Percentiles rank a stretch among this genome's conserved stretches.
Conservation (phyloP, 768 basidiomycete genomes). For the Mycena pura region DNA sequence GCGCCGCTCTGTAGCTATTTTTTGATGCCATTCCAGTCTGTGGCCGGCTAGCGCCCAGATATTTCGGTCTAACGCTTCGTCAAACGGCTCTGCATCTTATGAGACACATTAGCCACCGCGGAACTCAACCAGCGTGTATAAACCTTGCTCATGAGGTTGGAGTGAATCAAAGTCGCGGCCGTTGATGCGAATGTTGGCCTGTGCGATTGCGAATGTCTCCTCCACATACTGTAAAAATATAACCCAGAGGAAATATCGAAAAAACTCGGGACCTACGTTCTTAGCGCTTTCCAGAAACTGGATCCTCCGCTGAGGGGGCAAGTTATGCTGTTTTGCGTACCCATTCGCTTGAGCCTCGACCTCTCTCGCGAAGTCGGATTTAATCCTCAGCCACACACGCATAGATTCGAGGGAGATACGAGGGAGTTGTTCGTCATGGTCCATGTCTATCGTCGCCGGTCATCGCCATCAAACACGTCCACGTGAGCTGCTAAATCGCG, state of each 20-base stretch:
- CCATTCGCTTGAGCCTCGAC: not conserved
- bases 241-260: too few species aligned
- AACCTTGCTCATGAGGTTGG: slow-evolving; percentile 62
- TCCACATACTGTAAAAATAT: slow-evolving; percentile 64
- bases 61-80: slow-evolving; percentile 83
- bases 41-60: slow-evolving; percentile 84
- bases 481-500: not conserved
- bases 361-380: not conserved
- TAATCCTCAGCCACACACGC: slow-evolving; percentile 24
- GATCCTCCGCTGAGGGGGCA: not conserved
- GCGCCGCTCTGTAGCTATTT: slow-evolving; percentile 72
- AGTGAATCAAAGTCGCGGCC: slow-evolving; percentile 76
- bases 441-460: not conserved
- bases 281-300: not conserved
- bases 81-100: slow-evolving; percentile 80
- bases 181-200: slow-evolving; percentile 80
- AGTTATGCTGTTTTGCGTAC: slow-evolving; percentile 1
- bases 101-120: not conserved
- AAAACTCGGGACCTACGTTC: slow-evolving; percentile 17
- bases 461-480: slow-evolving; percentile 3
- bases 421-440: slow-evolving; percentile 10
- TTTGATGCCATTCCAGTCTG: slow-evolving; percentile 75
- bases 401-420: slow-evolving; percentile 17
- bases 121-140: not conserved
- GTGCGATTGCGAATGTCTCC: slow-evolving; percentile 63